phyloP scores from a whole-genome alignment of 257 asterid genomes.

The Schizonepeta tenuifolia region DNA sequence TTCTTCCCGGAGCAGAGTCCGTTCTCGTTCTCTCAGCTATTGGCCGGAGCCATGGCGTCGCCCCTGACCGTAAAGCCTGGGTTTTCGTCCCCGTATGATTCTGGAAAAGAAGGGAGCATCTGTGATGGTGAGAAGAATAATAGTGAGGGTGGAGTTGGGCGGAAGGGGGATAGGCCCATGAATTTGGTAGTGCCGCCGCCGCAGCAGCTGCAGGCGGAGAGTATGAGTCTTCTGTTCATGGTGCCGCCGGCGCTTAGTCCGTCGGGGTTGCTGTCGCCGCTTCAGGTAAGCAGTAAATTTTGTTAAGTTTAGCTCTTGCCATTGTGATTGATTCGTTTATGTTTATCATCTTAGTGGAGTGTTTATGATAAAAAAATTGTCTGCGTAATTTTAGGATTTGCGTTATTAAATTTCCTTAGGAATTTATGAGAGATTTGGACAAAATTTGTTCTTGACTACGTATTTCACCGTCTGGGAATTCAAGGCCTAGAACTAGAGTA shows the following conservation, averaged over 20 bases:
- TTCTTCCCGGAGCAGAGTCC: conserved; percentile 61
- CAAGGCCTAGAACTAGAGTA: neutral
- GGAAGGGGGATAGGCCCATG: conserved; percentile 58
- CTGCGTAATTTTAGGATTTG: no score
- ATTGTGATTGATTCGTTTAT: neutral
- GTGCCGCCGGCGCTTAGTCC: conserved; percentile 73
- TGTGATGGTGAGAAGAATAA: conserved; percentile 25
- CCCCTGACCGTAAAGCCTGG: conserved; percentile 54
- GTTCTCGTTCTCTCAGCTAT: conserved; percentile 79
- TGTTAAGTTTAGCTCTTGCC: neutral
- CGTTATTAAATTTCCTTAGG: no score
- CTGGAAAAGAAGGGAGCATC: conserved; percentile 5
- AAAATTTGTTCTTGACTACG: neutral
- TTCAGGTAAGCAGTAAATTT: conserved; percentile 55
- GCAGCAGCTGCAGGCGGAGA: conserved; percentile 42
- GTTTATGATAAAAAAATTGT: no score
- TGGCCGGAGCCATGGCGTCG: conserved; percentile 92
- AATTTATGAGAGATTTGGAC: no score
- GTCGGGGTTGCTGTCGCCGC: conserved; percentile 79
- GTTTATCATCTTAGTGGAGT: neutral
- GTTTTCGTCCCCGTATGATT: conserved; percentile 12
- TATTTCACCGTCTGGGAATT: no score
- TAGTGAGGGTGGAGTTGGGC: conserved; percentile 39
- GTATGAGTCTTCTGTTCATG: conserved; percentile 52
- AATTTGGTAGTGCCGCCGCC: conserved; percentile 49